Evolutionary conservation across 805 yeast species (phyloP), one percentile per base, ranked within the genome.

Genomic region (Yueomyces sinensis): DNA sequence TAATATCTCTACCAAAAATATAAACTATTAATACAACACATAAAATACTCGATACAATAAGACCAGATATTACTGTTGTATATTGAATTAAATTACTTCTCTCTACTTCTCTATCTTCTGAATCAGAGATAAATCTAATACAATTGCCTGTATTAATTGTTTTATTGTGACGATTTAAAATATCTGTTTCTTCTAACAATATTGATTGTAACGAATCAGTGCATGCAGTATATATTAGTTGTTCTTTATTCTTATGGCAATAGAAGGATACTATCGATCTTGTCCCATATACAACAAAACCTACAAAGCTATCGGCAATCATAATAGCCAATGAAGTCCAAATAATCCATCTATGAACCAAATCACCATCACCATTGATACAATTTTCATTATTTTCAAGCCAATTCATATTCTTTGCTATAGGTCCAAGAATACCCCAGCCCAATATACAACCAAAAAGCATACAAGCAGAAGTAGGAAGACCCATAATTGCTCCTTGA

Each of bases 401-500:
- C 96, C 97, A 91, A 4, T 76, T 80, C 40, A 61, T 54, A 35
- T 62, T 42, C 38, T 77, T 68, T 1, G 93, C 75, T 38, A 82
- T 38, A 3, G 96, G 96, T 0, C 91, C 89, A n/a, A 89, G 60
- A 1, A 89, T 58, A 0, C 72, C 94, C 98, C 98, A 89, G 0
- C 98, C 98, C 4, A 87, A 49, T 1, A 89, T 41, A 17, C 94
- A 76, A 3, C 98, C 98, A 44, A 84, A 68, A 29, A 89, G 59
- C 98, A 89, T 89, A 41, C 86, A 81, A 9, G 83, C 67, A 0
- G 86, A 93, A 0, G 97, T 86, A 2, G 87, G 82, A 6, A 86
- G 61, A 0, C 98, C 98, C 98, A 89, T 89, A 37, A 89, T 89
- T 29, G 91, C 84, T 4, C 98, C 98, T 57, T 89, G 98, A 3